phyloP scores from a whole-genome alignment of 805 yeast species.

The Suhomyces sp. region DNA sequence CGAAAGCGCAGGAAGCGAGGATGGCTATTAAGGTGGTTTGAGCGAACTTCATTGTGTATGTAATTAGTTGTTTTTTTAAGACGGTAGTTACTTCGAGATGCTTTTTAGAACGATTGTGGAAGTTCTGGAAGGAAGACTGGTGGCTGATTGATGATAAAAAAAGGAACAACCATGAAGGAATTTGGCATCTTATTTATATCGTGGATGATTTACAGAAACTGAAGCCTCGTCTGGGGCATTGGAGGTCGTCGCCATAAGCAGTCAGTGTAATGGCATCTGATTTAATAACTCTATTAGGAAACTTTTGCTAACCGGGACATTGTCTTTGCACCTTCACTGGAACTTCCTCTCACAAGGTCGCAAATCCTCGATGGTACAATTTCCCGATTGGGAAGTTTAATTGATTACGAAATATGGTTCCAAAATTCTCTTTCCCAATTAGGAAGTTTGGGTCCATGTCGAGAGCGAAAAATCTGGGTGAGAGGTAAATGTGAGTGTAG shows the following conservation, averaged over 20 bases:
- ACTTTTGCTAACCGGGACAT: slow-evolving; percentile 3
- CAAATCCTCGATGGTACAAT: slow-evolving; percentile 8
- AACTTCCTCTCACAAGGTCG: background rate
- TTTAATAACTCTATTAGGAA: slow-evolving; percentile 6
- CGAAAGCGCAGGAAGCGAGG: slow-evolving; percentile 36
- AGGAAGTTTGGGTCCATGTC: slow-evolving; percentile 14
- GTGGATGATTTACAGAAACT: background rate
- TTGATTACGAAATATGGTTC: slow-evolving; percentile 7
- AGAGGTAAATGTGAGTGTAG: background rate
- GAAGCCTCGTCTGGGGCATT: background rate
- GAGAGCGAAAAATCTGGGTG: background rate
- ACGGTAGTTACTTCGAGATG: background rate
- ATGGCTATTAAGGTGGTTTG: slow-evolving; percentile 39
- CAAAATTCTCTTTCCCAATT: slow-evolving; percentile 12
- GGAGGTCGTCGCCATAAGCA: background rate
- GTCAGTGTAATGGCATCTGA: background rate
- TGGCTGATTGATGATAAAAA: slow-evolving; percentile 1
- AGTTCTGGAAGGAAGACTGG: background rate
- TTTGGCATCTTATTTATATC: slow-evolving; percentile 8
- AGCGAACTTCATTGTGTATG: slow-evolving; percentile 36
- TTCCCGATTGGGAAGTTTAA: slow-evolving; percentile 21
- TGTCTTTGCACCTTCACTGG: slow-evolving; percentile 1
- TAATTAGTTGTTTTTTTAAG: background rate
- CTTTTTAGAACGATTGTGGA: background rate
- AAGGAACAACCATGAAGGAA: background rate